These are phyloP conservation scores for Trichophyton equinum DNA, from an alignment of 2,329 filamentous ascomycete genomes.

Conservation along the genomic window DNA sequence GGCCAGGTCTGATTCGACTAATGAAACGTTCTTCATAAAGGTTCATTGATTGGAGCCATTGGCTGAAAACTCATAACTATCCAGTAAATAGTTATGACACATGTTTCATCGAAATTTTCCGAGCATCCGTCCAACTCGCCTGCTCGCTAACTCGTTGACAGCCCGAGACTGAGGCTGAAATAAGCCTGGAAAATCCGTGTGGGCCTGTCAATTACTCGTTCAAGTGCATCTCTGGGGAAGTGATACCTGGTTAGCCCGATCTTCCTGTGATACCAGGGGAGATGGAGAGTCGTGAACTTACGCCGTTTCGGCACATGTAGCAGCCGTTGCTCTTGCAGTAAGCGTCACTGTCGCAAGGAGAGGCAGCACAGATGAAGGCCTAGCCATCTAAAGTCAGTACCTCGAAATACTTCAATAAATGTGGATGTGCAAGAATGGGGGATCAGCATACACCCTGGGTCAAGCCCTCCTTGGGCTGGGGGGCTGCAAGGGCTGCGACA, in stretches of 20 bases:
- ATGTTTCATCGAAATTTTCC: no score
- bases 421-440: not conserved
- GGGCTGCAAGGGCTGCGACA: constrained; percentile 1
- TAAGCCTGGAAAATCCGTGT: no score
- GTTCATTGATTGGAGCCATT: not conserved
- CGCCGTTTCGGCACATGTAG: not conserved
- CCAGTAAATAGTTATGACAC: not conserved
- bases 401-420: not conserved
- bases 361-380: constrained; percentile 3
- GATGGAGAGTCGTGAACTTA: not conserved
- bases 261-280: not conserved
- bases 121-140: no score
- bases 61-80: not conserved
- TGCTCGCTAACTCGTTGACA: no score
- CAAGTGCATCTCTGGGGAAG: not conserved
- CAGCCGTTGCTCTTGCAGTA: constrained; percentile 5
- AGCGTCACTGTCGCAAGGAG: constrained; percentile 1
- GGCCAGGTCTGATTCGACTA: no score
- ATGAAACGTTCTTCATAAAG: not conserved
- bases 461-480: not conserved
- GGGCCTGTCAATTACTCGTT: not conserved
- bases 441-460: constrained; percentile 4
- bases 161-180: no score
- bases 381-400: not conserved
- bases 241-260: not conserved